Evolutionary conservation across 2,329 filamentous ascomycete genomes (phyloP), one percentile per base, ranked within the genome.

Genomic region (Clathrospora elynae): DNA sequence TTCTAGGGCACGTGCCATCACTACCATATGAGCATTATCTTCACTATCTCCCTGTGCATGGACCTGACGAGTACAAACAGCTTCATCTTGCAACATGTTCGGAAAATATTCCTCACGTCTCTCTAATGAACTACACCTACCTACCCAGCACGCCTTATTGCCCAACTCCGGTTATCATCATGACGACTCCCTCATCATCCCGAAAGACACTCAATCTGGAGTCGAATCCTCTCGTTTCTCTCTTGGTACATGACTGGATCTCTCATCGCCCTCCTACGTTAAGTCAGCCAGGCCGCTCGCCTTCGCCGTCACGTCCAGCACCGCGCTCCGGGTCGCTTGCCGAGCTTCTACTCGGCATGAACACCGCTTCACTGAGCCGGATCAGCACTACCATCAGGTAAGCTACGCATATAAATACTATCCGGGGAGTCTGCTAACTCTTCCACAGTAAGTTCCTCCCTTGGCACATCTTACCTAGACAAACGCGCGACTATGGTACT

Each of bases 121-220:
- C 90, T 24, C 83, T 99, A 54, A 99, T 99, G 93, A 96, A 95
- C 77, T 97, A 97, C 77, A 97, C 93, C 65, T 97, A 96, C 74
- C 86, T 99, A 14, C 87, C 90, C 25, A 84, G 80, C 5, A 63
- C 64, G 9, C 88, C 87, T 11, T 85, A 84, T 25, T 86, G 84
- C 71, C 80, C 82, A 25, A 66, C 79, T 36, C 75, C 75, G 10
- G 71, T 90, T n/a, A 87, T 90, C 53, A 95, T 97, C 66, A 87
- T 97, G 78, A 97, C 93, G 42, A 95, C 87, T 31, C 90, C 90
- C 58, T 83, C 85, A 1, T 81, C 83, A 42, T 89, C 86, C 23
- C 86, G 84, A 58, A 93, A 92, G 74, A 90, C 84, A 19, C 81
- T 84, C 59, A 96, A 96, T 68, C 83, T 97, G 9, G 73, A 86